Base-by-base conservation (phyloP, 2,329 filamentous ascomycete genomes). In the Alternaria metachromatica region DNA sequence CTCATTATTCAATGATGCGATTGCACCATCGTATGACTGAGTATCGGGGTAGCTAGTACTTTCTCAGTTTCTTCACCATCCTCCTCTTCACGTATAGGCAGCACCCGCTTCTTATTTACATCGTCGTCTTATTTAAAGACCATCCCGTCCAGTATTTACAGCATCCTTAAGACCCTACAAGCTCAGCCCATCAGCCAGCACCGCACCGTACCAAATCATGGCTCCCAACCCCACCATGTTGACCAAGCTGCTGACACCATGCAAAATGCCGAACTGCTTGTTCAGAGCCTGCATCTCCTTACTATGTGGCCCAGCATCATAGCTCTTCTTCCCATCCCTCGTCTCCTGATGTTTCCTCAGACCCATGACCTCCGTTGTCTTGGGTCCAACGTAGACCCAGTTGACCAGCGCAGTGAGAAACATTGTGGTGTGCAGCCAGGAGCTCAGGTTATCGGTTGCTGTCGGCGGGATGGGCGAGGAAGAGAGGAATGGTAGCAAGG, bases 291-390 rank as follows among this genome's bases (percentile, higher is more conserved):
- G 80, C 94, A 98, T 97, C 82, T 95, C 92, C 71, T 90, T 85
- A 6, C 92, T 96, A 74, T 97, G 92, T 43, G 93, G 92, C 1
- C 89, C 87, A 56, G 87, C 83, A 68, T 97, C 93, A 74, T 91
- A 92, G 80, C 90, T 92, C 78, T 91, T 92, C 86, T 97, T 97
- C 58, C 93, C 93, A 77, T 97, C 95, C 73, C 90, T 89, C 65
- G 91, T 93, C 84, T 95, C 94, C 84, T 97, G 95, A 53, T 90
- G 87, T 74, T 92, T 92, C 75, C 94, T 86, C 80, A 92, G 84
- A 68, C 85, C 87, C 87, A 96, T 97, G 30, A 90, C 84, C 70
- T 88, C 87, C 37, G 88, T 90, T 2, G 94, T 96, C 68, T 88
- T 84, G 4, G 95, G 95, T 8, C 94, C 89, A 55, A 97, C 80